Evolutionary conservation across 1,284 basidiomycete species (phyloP).

Genomic region (Kalmanozyma brasiliensis): DNA sequence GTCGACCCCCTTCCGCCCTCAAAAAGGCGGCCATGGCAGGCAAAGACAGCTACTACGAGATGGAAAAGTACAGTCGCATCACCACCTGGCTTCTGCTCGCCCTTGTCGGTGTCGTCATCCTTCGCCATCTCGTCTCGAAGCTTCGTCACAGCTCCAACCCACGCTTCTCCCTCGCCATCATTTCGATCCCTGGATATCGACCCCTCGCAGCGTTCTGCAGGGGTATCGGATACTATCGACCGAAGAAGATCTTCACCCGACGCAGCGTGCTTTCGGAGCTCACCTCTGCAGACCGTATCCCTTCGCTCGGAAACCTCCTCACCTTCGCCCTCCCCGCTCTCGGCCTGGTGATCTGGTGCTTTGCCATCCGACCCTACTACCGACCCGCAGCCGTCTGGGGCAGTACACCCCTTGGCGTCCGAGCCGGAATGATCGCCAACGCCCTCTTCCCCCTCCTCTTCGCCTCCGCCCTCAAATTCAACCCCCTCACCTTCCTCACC

Average conservation of each 20-base stretch:
- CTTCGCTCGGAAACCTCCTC: constrained; percentile 41
- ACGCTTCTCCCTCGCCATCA: constrained; percentile 7
- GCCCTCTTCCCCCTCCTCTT: constrained; percentile 61
- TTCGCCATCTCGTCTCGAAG: constrained; percentile 21
- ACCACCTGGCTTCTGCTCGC: constrained; percentile 71
- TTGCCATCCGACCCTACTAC: constrained; percentile 60
- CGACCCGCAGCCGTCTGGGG: constrained; percentile 45
- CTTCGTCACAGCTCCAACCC: constrained; percentile 15
- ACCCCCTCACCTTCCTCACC: constrained; percentile 59
- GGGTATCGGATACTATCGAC: constrained; percentile 44
- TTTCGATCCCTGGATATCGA: constrained; percentile 26
- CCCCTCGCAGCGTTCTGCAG: constrained; percentile 21
- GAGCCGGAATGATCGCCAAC: constrained; percentile 59
- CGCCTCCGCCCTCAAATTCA: constrained; percentile 56
- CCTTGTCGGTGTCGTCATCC: constrained; percentile 24
- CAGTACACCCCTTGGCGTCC: constrained; percentile 54
- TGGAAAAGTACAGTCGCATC: constrained; percentile 96
- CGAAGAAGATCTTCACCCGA: constrained; percentile 30
- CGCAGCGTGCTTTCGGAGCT: constrained; percentile 20
- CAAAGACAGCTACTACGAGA: constrained; percentile 69
- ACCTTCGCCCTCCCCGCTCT: constrained; percentile 14
- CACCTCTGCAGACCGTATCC: constrained; percentile 34
- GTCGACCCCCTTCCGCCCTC: constrained; percentile 35
- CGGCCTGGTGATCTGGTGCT: constrained; percentile 44
- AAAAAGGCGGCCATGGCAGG: constrained; percentile 46